Conservation (phyloP, 768 basidiomycete species). For the Boletus tomentosulus region DNA sequence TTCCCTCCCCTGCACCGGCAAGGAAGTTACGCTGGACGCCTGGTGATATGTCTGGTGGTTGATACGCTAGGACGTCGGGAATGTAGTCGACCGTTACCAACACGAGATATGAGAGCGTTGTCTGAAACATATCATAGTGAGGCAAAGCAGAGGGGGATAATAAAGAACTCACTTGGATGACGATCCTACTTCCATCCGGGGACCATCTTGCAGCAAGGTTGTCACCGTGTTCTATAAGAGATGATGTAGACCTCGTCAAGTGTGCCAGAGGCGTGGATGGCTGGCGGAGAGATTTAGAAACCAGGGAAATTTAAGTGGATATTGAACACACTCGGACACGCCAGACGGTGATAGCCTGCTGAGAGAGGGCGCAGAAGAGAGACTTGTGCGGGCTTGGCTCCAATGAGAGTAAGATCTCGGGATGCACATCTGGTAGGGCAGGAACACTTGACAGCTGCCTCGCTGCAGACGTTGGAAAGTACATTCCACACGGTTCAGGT, state of each 20-base stretch:
- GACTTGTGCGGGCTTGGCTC: constrained; percentile 67
- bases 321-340: constrained; percentile 62
- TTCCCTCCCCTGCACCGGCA: constrained; percentile 76
- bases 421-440: constrained; percentile 56
- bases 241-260: constrained; percentile 71
- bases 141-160: background rate
- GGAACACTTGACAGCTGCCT: constrained; percentile 68
- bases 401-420: constrained; percentile 56
- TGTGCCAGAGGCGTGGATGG: constrained; percentile 69
- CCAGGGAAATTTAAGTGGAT: background rate
- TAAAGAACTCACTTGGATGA: constrained; percentile 61
- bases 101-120: constrained; percentile 74
- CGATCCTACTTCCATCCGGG: constrained; percentile 72
- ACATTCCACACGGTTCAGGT: constrained; percentile 45
- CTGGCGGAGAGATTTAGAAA: constrained; percentile 33
- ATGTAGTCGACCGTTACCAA: constrained; percentile 62
- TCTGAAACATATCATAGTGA: constrained; percentile 42
- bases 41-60: constrained; percentile 43
- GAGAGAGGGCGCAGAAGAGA: constrained; percentile 76
- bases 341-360: constrained; percentile 72
- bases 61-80: constrained; percentile 52
- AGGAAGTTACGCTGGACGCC: constrained; percentile 64
- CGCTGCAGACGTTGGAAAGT: constrained; percentile 81
- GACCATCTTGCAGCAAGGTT: constrained; percentile 78
- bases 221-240: constrained; percentile 79